Evolutionary conservation across 352 stramenopile species (phyloP).

Genomic region (Phytophthora tentaculata): DNA sequence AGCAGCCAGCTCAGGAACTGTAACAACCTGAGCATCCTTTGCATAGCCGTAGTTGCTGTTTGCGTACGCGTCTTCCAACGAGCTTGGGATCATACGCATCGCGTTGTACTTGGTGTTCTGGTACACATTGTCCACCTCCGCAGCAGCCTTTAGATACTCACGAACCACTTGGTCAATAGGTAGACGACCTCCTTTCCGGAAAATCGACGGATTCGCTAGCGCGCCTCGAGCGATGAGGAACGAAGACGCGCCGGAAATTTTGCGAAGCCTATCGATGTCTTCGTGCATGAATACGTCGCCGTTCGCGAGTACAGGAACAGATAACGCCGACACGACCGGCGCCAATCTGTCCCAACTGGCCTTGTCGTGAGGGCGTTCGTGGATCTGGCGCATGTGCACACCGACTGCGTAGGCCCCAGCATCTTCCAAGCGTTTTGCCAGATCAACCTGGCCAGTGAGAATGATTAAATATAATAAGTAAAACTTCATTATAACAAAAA

Average conservation of each 20-base stretch:
- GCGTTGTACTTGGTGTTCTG: slow-evolving; percentile 94
- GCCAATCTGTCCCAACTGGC: slow-evolving; percentile 77
- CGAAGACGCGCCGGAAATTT: slow-evolving; percentile 67
- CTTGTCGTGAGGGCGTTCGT: slow-evolving; percentile 72
- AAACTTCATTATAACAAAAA: not conserved
- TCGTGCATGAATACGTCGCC: slow-evolving; percentile 87
- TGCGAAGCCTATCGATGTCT: slow-evolving; percentile 66
- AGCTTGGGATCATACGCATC: slow-evolving; percentile 81
- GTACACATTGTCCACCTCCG: slow-evolving; percentile 88
- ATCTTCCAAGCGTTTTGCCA: slow-evolving; percentile 66
- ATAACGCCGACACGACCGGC: slow-evolving; percentile 71
- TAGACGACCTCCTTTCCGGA: slow-evolving; percentile 71
- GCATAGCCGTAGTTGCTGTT: slow-evolving; percentile 36
- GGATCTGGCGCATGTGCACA: slow-evolving; percentile 68
- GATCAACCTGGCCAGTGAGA: slow-evolving; percentile 55
- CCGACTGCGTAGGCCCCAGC: slow-evolving; percentile 74
- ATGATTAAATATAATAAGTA: not conserved
- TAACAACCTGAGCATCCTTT: slow-evolving; percentile 40
- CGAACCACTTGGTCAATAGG: slow-evolving; percentile 64
- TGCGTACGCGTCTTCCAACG: slow-evolving; percentile 50
- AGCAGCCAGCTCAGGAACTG: slow-evolving; percentile 60
- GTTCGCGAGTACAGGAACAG: slow-evolving; percentile 87
- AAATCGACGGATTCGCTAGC: slow-evolving; percentile 85
- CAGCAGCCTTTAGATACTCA: slow-evolving; percentile 75
- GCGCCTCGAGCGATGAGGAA: slow-evolving; percentile 88